These are phyloP conservation scores for Zymoseptoria passerinii DNA, from an alignment of 2,329 filamentous ascomycete species.

Conservation along the genomic window DNA sequence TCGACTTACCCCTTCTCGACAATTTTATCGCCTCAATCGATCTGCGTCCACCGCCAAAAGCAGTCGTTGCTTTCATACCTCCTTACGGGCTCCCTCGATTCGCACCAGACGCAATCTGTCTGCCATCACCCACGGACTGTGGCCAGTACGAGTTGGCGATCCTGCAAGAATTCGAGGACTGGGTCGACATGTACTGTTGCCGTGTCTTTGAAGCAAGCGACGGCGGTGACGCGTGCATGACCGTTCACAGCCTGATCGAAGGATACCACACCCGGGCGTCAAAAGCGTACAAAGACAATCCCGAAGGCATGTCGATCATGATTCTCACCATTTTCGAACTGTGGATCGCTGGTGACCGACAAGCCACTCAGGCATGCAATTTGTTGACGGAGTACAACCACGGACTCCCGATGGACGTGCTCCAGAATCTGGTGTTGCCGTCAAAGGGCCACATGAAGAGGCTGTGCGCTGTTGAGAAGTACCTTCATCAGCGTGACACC, in stretches of 20 bases:
- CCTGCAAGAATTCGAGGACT: constrained; percentile 13
- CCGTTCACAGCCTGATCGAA: constrained; percentile 6
- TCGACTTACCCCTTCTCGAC: neutral
- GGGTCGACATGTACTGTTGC: constrained; percentile 7
- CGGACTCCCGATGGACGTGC: constrained; percentile 39
- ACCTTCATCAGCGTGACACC: constrained; percentile 38
- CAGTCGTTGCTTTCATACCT: neutral
- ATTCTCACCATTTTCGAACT: constrained; percentile 49
- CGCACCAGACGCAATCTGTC: neutral
- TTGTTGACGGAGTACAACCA: constrained; percentile 48
- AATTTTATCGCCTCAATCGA: neutral
- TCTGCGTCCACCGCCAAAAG: neutral
- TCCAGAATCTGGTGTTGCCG: constrained; percentile 50
- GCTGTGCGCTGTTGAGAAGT: constrained; percentile 42
- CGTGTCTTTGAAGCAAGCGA: neutral
- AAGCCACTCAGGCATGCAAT: constrained; percentile 36
- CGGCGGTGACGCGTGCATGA: constrained; percentile 2
- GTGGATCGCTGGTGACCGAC: constrained; percentile 50
- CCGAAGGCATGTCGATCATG: constrained; percentile 44
- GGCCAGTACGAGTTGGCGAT: constrained; percentile 2
- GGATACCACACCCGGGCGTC: constrained; percentile 16
- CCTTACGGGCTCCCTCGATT: neutral
- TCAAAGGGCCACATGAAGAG: constrained; percentile 41
- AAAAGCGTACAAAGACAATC: constrained; percentile 36
- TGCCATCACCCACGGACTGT: neutral